phyloP scores from a whole-genome alignment of 768 basidiomycete genomes.

The Leccinellum albellum region DNA sequence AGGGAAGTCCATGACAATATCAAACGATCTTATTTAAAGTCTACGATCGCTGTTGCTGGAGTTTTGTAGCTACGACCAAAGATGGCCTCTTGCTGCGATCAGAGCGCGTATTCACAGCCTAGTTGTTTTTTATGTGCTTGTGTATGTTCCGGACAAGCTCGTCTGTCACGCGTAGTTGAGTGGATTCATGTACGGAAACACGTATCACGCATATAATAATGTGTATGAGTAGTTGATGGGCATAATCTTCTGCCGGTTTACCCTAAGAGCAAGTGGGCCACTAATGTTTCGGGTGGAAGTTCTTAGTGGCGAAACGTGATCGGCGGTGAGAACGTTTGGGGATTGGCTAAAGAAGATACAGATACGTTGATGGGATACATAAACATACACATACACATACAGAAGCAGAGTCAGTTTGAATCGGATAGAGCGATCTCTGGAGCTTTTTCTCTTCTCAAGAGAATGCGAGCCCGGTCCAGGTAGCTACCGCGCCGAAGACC shows the following conservation, averaged over 20 bases:
- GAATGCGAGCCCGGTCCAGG: conserved; percentile 57
- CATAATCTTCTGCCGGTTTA: conserved; percentile 1
- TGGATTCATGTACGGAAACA: not conserved
- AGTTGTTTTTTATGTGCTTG: not conserved
- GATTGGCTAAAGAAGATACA: not conserved
- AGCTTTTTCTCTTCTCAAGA: conserved; percentile 28
- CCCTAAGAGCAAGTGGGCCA: not conserved
- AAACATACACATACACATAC: not conserved
- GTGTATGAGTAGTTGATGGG: not conserved
- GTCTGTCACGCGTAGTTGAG: not conserved
- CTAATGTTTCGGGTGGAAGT: not conserved
- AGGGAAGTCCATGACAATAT: conserved; percentile 17
- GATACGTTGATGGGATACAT: not conserved
- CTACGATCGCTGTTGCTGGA: not conserved
- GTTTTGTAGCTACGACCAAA: not conserved
- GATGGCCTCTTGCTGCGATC: not conserved
- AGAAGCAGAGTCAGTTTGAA: not conserved
- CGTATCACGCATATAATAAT: not conserved
- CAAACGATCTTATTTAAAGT: conserved; percentile 11
- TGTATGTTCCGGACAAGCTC: not conserved
- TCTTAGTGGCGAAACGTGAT: conserved; percentile 3
- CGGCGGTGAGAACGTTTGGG: not conserved
- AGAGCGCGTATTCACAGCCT: not conserved
- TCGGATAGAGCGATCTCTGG: not conserved
- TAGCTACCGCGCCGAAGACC: conserved; percentile 58